phyloP scores from a whole-genome alignment of 176 grass and related monocot species.

The Microstegium vimineum region DNA sequence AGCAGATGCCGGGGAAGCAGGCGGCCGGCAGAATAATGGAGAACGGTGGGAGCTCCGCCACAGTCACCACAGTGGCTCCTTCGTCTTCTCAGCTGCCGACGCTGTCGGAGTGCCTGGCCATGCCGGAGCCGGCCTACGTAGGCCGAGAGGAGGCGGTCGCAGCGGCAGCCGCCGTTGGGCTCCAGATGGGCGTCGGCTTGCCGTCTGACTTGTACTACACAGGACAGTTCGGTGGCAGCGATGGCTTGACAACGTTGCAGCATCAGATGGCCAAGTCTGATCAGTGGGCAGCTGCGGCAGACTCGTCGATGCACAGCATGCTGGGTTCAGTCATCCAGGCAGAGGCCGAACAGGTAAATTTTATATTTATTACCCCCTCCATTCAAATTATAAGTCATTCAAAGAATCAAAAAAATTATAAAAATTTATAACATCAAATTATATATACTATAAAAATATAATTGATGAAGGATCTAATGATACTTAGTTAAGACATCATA shows the following conservation, averaged over 20 bases:
- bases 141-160: neutral
- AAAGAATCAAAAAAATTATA: no score
- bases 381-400: no score
- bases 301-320: conserved; percentile 37
- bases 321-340: conserved; percentile 40
- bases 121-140: conserved; percentile 43
- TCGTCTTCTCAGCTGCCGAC: conserved; percentile 37
- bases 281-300: conserved; percentile 7
- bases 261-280: conserved; percentile 41
- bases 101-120: conserved; percentile 62
- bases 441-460: no score
- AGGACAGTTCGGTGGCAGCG: conserved; percentile 25
- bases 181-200: conserved; percentile 12
- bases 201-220: conserved; percentile 22
- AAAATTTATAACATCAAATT: no score
- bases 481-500: no score
- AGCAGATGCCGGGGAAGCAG: conserved; percentile 11
- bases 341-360: conserved; percentile 43
- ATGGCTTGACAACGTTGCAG: conserved; percentile 7
- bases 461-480: no score
- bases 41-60: neutral
- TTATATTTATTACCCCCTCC: no score
- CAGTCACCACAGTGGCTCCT: neutral
- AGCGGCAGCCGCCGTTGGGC: neutral
- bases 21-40: neutral